Conservation (phyloP, 805 yeast genomes). For the Candida schatavii region DNA sequence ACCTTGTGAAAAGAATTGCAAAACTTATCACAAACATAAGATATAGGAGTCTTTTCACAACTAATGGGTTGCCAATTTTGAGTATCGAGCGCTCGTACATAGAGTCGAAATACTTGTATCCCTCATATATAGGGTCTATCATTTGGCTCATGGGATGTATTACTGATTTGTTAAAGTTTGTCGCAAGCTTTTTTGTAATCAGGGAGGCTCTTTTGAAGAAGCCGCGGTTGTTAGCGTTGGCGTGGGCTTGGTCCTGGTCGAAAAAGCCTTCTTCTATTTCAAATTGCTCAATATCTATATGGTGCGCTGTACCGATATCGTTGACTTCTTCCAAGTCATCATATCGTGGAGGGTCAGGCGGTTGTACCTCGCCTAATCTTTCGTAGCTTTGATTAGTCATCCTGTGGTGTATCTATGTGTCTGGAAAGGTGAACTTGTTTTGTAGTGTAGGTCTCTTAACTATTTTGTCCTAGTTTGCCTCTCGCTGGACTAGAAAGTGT, state of each 20-base stretch:
- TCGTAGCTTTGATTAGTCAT: conserved; percentile 1
- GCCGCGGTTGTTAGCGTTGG: conserved; percentile 11
- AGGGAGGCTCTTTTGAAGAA: conserved; percentile 37
- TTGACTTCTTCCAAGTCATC: conserved; percentile 1
- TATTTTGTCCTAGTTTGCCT: too few species aligned
- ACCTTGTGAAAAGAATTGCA: conserved; percentile 55
- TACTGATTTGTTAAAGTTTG: conserved; percentile 31
- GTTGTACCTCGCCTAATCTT: neutral
- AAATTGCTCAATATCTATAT: conserved; percentile 25
- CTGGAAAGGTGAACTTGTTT: too few species aligned
- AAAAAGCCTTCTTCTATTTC: conserved; percentile 34
- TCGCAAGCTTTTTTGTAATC: conserved; percentile 33
- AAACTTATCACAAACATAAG: conserved; percentile 61
- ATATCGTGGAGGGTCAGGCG: conserved; percentile 1
- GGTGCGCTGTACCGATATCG: neutral
- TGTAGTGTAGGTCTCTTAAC: too few species aligned
- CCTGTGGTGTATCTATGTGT: too few species aligned
- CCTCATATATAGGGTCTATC: conserved; percentile 52
- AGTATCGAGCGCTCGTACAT: conserved; percentile 57
- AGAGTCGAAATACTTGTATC: conserved; percentile 37
- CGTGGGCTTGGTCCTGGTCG: conserved; percentile 13
- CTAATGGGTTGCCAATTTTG: conserved; percentile 80
- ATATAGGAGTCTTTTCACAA: conserved; percentile 73
- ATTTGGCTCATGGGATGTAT: conserved; percentile 44
- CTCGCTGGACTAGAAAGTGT: too few species aligned